phyloP scores from a whole-genome alignment of 805 yeast genomes.

The Pichia sporocuriosa region DNA sequence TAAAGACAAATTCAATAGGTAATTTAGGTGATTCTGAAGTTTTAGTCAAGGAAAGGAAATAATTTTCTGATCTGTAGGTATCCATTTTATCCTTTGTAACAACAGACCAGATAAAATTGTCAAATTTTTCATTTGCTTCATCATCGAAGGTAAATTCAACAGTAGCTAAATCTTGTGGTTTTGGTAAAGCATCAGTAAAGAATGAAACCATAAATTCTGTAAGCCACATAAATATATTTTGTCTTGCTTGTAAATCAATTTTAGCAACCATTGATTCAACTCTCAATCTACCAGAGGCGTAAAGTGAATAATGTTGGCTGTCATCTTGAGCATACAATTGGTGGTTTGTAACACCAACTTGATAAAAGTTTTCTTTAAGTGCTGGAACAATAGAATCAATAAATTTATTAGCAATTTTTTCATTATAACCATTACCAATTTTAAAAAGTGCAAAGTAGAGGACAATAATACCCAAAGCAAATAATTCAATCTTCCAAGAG shows the following conservation, averaged over 20 bases:
- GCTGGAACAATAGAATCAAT: constrained; percentile 40
- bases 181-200: constrained; percentile 48
- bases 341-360: constrained; percentile 55
- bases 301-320: constrained; percentile 54
- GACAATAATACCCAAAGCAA: constrained; percentile 45
- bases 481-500: constrained; percentile 72
- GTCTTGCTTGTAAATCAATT: constrained; percentile 69
- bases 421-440: constrained; percentile 56
- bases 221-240: constrained; percentile 62
- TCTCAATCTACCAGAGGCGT: constrained; percentile 85
- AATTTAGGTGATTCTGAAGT: constrained; percentile 66
- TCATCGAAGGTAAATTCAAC: constrained; percentile 51
- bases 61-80: constrained; percentile 64
- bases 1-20: constrained; percentile 72
- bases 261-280: constrained; percentile 56
- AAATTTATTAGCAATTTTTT: constrained; percentile 45
- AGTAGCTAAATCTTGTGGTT: constrained; percentile 54
- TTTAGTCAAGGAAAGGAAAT: constrained; percentile 77
- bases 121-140: constrained; percentile 38
- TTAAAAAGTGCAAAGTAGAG: constrained; percentile 45
- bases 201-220: constrained; percentile 57
- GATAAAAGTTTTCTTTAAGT: constrained; percentile 64
- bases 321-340: constrained; percentile 54
- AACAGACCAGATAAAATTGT: constrained; percentile 73
- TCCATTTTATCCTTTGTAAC: constrained; percentile 84